Evolutionary conservation across 805 yeast genomes (phyloP), one percentile per base, ranked within the genome.

Genomic region (Nakazawaea sp.): DNA sequence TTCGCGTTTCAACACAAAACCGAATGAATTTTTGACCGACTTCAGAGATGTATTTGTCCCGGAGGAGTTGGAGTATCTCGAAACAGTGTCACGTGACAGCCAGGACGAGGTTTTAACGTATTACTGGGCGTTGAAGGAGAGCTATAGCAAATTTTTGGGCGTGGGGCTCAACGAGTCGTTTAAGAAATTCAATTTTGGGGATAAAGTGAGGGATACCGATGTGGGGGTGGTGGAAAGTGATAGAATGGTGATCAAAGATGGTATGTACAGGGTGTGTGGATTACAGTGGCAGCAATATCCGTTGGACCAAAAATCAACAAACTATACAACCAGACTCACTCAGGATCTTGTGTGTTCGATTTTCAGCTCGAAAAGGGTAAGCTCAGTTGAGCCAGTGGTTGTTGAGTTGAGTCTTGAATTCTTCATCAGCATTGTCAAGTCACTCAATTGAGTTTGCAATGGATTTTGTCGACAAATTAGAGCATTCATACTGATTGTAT

Each of bases 61-160:
- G 4, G 18, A 26, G 3, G 66, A 61, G 35, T 30, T 51, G 4
- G 30, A 34, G 5, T 48, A 55, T 18, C 43, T 78, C 7, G 48
- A 2, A 44, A 48, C 26, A 15, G 23, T 25, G 13, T 27, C 41
- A 7, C 40, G 35, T 1, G 37, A 38, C 0, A 18, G 42, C 4
- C 49, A 59, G 36, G 56, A 58, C 33, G 43, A 49, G 6, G 44
- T 61, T 2, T 70, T 81, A 46, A 71, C 81, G 15, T 75, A 74
- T 27, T 64, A 70, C 25, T 85, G 95, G 95, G 82, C 95, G 0
- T 53, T 85, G 37, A 85, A 85, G 51, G 95, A 85, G 52, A 75
- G 86, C 16, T 81, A 75, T 49, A 70, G 84, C 5, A 85, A 85
- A 48, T 71, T 34, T 11, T 11, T 30, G 9, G 42, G 42, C 7